Evolutionary conservation across 2,329 filamentous ascomycete species (phyloP), one percentile per base, ranked within the genome.

Genomic region (Aureobasidium sp.): DNA sequence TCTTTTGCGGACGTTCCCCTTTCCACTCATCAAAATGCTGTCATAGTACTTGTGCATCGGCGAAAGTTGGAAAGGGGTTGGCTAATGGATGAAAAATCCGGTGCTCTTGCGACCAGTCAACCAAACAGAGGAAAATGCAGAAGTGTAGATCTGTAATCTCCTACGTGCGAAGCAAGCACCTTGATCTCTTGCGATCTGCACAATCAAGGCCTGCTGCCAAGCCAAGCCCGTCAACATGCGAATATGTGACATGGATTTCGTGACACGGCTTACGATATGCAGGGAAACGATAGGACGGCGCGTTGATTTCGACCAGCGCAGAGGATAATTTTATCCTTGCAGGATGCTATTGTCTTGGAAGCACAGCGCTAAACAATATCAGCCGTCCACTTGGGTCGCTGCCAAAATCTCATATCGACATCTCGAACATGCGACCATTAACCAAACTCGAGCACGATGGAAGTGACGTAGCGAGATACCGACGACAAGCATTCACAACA

Each of bases 201-300:
- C 37, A 45, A 42, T 32, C 41, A 45, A 45, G 29, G 41, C 41
- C 22, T 8, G 16, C n/a, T 35, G 44, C 44, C 44, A 48, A 48
- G 44, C 44, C 19, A 35, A 48, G 32, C 4, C 44, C 30, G 44
- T 34, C 44, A 21, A 19, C 37, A 45, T 45, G 41, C 41, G 41
- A 48, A 16, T 24, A 5, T 24, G 25, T n/a, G 25, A 42, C 42
- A 45, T 34, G 22, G 8, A 16, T 32, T 22, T 22, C 21, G 19
- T 27, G 6, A 40, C 38, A 40, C 35, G 35, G 14, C 7, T 16
- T 11, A 34, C 21, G 7, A 19, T n/a, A 48, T 48, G 44, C 44
- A 48, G n/a, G 32, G 25, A 48, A 48, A 48, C 44, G 27, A 48
- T 48, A 48, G n/a, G 32, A 25, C 22, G 27, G 44, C 44, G 37